A percentile compares a stretch with the other conserved stretches of the same genome.
Evolutionary conservation across 2,329 filamentous ascomycete species (phyloP).

Genomic region (Monosporascus cannonballus): DNA sequence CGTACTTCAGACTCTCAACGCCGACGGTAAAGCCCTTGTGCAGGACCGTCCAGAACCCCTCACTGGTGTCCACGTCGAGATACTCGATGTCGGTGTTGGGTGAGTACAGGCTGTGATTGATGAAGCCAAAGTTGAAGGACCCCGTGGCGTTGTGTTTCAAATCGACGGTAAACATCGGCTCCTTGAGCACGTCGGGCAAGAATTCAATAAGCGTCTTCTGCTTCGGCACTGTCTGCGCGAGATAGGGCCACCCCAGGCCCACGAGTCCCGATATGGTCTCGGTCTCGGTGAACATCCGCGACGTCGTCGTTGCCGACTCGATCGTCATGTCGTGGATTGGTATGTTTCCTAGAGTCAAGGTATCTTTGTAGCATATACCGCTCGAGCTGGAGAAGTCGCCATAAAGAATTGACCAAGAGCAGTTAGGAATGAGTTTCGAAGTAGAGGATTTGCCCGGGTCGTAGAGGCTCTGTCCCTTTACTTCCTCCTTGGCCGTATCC

Average conservation of each 20-base stretch:
- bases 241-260: constrained; percentile 42
- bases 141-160: constrained; percentile 41
- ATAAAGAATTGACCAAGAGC: constrained; percentile 44
- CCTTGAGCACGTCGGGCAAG: constrained; percentile 33
- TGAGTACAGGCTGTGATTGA: constrained; percentile 33
- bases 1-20: constrained; percentile 27
- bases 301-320: constrained; percentile 40
- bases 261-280: constrained; percentile 42
- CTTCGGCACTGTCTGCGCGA: constrained; percentile 36
- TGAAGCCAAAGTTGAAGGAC: constrained; percentile 44
- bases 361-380: constrained; percentile 47
- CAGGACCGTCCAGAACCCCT: constrained; percentile 38
- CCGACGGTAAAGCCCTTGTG: constrained; percentile 30
- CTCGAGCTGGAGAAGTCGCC: constrained; percentile 33
- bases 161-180: constrained; percentile 44
- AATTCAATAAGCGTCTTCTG: constrained; percentile 40
- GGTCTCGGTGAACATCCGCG: constrained; percentile 36
- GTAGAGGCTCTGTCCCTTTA: constrained; percentile 37
- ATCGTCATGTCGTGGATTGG: constrained; percentile 39
- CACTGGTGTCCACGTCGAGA: constrained; percentile 42
- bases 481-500: constrained; percentile 39
- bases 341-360: constrained; percentile 39
- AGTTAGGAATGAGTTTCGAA: constrained; percentile 32
- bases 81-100: constrained; percentile 35
- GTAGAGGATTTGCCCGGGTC: constrained; percentile 39